Evolutionary conservation across 352 stramenopile genomes (phyloP).

Genomic region (Phytopythium delawarense): DNA sequence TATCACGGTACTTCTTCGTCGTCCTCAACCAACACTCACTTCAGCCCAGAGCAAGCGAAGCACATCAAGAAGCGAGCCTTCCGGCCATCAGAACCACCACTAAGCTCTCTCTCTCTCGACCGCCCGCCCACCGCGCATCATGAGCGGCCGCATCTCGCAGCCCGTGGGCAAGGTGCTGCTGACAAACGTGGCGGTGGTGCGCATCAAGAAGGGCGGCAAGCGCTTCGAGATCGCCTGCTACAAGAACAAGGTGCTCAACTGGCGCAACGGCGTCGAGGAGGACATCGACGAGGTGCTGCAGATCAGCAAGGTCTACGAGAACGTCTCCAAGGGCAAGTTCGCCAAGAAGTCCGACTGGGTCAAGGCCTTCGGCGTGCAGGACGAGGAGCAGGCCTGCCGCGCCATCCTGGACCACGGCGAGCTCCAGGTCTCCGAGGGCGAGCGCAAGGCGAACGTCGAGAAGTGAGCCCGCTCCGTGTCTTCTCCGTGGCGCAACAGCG

Average conservation of each 20-base stretch:
- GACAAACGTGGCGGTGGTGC: constrained; percentile 97
- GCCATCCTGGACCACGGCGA: constrained; percentile 96
- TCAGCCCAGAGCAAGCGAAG: too few relatives aligned
- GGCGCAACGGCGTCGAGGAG: constrained; percentile 96
- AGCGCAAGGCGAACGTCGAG: constrained; percentile 91
- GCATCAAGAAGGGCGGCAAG: constrained; percentile 93
- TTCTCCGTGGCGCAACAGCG: too few relatives aligned
- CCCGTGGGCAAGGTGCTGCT: constrained; percentile 87
- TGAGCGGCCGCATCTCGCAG: constrained; percentile 71
- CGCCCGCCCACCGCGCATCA: constrained; percentile 5
- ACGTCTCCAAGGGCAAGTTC: constrained; percentile 97
- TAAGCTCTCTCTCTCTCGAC: too few relatives aligned
- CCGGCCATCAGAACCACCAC: too few relatives aligned
- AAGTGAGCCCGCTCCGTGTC: constrained; percentile 38
- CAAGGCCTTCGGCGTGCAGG: constrained; percentile 91
- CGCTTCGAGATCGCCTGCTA: constrained; percentile 99
- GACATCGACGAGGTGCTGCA: constrained; percentile 98
- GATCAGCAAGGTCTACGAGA: constrained; percentile 96
- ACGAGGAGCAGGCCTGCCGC: constrained; percentile 90
- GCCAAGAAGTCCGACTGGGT: constrained; percentile 93
- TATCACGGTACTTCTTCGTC: too few relatives aligned
- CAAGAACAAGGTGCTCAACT: constrained; percentile 99
- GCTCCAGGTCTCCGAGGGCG: constrained; percentile 96
- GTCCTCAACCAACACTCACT: too few relatives aligned
- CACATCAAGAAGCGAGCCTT: too few relatives aligned